phyloP scores from a whole-genome alignment of 2,329 filamentous ascomycete species.

The Cladosporium sp. region DNA sequence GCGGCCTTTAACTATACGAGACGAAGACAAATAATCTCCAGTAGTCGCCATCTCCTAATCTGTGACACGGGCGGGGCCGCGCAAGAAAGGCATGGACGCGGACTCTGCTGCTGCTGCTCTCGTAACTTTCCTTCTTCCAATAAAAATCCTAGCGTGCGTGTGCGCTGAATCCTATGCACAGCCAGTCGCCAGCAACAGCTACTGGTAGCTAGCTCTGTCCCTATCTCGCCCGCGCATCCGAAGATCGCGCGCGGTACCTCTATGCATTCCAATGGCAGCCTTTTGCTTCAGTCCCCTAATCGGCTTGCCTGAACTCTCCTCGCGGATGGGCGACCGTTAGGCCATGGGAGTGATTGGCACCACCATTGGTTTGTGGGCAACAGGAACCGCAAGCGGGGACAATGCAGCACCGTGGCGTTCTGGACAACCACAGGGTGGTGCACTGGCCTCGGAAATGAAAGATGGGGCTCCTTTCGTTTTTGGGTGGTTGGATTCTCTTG shows the following conservation, averaged over 20 bases:
- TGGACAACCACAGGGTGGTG: slow-evolving; percentile 3
- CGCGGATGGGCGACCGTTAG: neutral
- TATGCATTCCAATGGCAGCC: neutral
- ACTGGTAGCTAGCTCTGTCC: neutral
- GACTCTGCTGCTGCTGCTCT: too few species aligned
- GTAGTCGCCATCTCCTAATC: slow-evolving; percentile 8
- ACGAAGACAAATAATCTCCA: slow-evolving; percentile 9
- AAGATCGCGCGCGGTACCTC: neutral
- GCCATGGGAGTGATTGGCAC: too few species aligned
- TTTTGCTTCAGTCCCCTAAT: neutral
- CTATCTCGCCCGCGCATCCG: slow-evolving; percentile 11
- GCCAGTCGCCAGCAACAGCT: neutral
- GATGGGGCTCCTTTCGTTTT: slow-evolving; percentile 1
- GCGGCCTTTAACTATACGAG: slow-evolving; percentile 5
- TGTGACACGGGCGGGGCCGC: slow-evolving; percentile 13
- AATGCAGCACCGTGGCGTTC: slow-evolving; percentile 9
- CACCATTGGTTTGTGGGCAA: slow-evolving; percentile 6
- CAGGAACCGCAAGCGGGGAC: slow-evolving; percentile 8
- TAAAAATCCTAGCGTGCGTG: slow-evolving; percentile 7
- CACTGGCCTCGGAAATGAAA: slow-evolving; percentile 14
- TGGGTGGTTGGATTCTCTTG: neutral
- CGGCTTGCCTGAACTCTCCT: neutral
- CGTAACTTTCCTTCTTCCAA: slow-evolving; percentile 13
- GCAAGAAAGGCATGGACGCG: too few species aligned
- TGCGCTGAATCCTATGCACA: slow-evolving; percentile 1